Evolutionary conservation across 768 basidiomycete genomes (phyloP), one percentile per base, ranked within the genome.

Genomic region (Termitomyces sp.): DNA sequence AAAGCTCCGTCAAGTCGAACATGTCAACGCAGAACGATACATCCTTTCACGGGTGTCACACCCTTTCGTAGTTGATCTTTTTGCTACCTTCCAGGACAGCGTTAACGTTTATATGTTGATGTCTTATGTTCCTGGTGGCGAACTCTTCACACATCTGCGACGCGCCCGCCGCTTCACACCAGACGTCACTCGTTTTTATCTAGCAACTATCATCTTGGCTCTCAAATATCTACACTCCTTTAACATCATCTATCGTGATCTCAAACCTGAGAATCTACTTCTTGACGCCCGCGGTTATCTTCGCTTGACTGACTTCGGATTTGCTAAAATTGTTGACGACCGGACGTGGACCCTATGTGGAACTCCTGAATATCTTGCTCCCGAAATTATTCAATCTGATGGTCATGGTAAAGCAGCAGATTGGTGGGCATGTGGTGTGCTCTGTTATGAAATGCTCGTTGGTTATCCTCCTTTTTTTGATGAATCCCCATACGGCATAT

Each of bases 381-480:
- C 97, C 20, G 97, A 99, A 74, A 97, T 99, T 59, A 97, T 99
- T 59, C 89, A 96, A 68, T 94, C 93, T 6, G 95, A 96, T 62
- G 97, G 97, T 12, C 97, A 99, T 72, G 95, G 95, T 12, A 96
- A 97, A 72, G 95, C 95, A 9, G 95, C 95, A 6, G 96, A 99
- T 70, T 99, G 95, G 95, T 99, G 97, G 97, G 96, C 97, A 9
- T 89, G 95, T 67, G 97, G 97, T 20, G 91, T 98, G 49, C 79
- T 99, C 38, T 93, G 92, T 71, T 99, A 96, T 71, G 97, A 99
- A 72, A 98, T 98, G 95, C 84, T 99, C 47, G 96, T 96, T 35
- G 97, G 97, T 1, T 98, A 96, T 69, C 95, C 96, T 30, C 97
- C 97, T 23, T 99, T 98, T 81, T 98, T 93, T 73, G 95, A 98